Base-by-base conservation (phyloP, 192 early-diverging fungal species). In the Dispira simplex region DNA sequence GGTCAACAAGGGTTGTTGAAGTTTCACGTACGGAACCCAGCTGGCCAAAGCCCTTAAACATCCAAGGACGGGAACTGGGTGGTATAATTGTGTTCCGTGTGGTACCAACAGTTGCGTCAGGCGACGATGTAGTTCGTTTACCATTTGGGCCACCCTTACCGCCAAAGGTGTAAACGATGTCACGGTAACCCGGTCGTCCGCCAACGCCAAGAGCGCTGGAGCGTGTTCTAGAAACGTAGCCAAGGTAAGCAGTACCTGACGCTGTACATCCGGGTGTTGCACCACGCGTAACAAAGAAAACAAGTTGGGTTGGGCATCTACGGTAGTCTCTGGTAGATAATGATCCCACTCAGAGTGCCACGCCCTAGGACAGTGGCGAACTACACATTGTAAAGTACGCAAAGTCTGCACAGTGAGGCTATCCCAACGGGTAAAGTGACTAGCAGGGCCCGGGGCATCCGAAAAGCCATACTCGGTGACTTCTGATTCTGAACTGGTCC, bases 401-500 rank as follows among this genome's bases (percentile, higher is more conserved):
- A 51, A 23, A 8, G 48, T 23, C 48, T 51, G 48, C 18, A 16
- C 18, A 4, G 21, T 23, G 18, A 51, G 18, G 18, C 16, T 51
- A 16, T 51, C 48, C 48, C 48, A 16, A 4, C 48, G 48, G 18
- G 48, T 51, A 23, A 23, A 16, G 21, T 23, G 48, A 51, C 18
- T 23, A 16, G 48, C 48, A 8, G 18, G 48, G 18, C 48, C 48
- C 4, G 48, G 48, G 16, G 48, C 48, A 51, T 51, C 48, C 18
- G 48, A 51, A 4, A 51, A 23, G 16, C 18, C 18, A 23, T 51
- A 51, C 21, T 51, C 48, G 21, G 48, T 51, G 8, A 51, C 16
- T 23, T 51, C 48, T 4, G 48, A 51, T 51, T 51, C 48, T 23
- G 48, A 51, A 51, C 48, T 51, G 48, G 48, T 51, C 48, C 18